Base-by-base conservation (phyloP, 1,284 basidiomycete species). In the Ganoderma sp. region DNA sequence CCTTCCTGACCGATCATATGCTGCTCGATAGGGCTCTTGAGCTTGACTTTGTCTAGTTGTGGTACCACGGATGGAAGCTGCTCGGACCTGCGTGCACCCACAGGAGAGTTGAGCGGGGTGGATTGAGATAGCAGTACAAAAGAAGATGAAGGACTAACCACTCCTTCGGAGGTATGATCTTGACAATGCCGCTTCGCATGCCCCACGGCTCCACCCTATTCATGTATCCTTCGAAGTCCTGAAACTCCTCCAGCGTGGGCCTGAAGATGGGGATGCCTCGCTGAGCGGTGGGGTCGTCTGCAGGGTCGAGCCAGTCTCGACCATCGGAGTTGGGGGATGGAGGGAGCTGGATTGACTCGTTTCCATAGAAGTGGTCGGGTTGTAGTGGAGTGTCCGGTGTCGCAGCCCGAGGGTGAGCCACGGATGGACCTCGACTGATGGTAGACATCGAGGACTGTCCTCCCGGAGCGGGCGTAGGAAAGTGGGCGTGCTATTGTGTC, bases 241-340 rank as follows among this genome's bases (percentile, higher is more conserved):
- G 76, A 74, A 97, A 97, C 74, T 97, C 93, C 63, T 91, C 90
- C 87, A 96, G 90, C 1, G 92, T 90, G 6, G 96, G 96, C 76
- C 90, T 92, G 85, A 98, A 98, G 17, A 98, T 94, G 17, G 96
- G 96, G 60, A 98, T 96, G 52, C 96, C 96, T 64, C 93, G 89
- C 74, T 89, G 85, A 0, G 94, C 94, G n/a, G 89, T 78, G 14
- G 90, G 92, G 82, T 97, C 95, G 76, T 96, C 93, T 58, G 88
- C 86, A 17, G 95, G 95, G 78, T 87, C 88, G 61, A 93, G 83
- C 86, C 88, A 92, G 54, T 83, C 81, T 70, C 85, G 84, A 56
- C 86, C 87, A 70, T 87, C 84, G 2, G 88, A 87, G 71, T 83
- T 77, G 12, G 89, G 88, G 7, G 89, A 89, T 5, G 84, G 85